Conservation (phyloP, 1,284 basidiomycete genomes). For the Apiotrichum siamense region DNA sequence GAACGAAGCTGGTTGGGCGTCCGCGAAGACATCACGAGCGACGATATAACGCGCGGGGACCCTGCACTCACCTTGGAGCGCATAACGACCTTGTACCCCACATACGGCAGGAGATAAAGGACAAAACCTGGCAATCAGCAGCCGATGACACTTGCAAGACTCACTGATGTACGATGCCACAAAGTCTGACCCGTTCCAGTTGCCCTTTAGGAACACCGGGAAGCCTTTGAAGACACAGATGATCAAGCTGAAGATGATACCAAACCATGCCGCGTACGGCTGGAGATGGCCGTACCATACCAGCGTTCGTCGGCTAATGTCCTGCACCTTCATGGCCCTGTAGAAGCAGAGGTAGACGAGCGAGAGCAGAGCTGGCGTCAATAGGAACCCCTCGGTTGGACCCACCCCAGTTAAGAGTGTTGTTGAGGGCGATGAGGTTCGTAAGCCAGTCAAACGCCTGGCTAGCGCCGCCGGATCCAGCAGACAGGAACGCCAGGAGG, state of each 20-base stretch:
- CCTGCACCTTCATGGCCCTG: slow-evolving; percentile 26
- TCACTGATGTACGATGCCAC: slow-evolving; percentile 29
- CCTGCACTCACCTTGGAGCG: slow-evolving; percentile 22
- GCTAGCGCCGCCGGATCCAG: slow-evolving; percentile 55
- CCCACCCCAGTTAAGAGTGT: slow-evolving; percentile 57
- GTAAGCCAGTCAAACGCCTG: slow-evolving; percentile 70
- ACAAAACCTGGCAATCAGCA: slow-evolving; percentile 6
- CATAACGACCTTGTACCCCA: slow-evolving; percentile 43
- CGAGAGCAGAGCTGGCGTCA: slow-evolving; percentile 53
- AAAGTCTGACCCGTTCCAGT: slow-evolving; percentile 15
- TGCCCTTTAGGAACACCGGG: slow-evolving; percentile 21
- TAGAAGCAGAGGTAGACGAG: slow-evolving; percentile 28
- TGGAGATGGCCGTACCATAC: slow-evolving; percentile 25
- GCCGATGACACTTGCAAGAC: background rate
- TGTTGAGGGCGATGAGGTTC: slow-evolving; percentile 55
- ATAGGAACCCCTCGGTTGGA: slow-evolving; percentile 57
- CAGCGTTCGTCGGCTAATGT: slow-evolving; percentile 13
- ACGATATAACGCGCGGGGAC: too few relatives aligned
- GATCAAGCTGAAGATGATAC: slow-evolving; percentile 16
- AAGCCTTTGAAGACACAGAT: slow-evolving; percentile 27
- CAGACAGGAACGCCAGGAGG: slow-evolving; percentile 54
- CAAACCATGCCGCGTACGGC: slow-evolving; percentile 26
- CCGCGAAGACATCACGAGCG: too few relatives aligned
- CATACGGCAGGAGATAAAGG: slow-evolving; percentile 68
- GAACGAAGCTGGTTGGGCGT: too few relatives aligned